Evolutionary conservation across 352 stramenopile species (phyloP).

Genomic region (Pythium brassicae): DNA sequence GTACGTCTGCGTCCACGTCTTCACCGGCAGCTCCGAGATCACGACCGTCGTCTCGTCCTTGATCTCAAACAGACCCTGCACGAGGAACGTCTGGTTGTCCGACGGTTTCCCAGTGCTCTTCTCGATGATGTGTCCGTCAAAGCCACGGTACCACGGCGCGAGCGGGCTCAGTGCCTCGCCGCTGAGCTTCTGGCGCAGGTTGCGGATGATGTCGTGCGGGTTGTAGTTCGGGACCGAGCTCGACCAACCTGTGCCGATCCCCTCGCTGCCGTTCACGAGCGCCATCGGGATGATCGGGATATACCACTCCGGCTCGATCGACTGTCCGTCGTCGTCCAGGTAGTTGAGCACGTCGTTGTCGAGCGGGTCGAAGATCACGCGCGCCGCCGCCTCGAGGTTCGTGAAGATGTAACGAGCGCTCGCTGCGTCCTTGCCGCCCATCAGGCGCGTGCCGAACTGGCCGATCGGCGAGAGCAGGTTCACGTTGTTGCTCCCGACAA

Average conservation of each 20-base stretch:
- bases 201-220: constrained; percentile 84
- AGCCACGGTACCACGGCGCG: constrained; percentile 91
- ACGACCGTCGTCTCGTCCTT: constrained; percentile 87
- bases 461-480: constrained; percentile 94
- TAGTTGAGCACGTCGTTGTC: constrained; percentile 91
- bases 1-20: constrained; percentile 96
- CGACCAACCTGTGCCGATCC: constrained; percentile 97
- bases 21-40: constrained; percentile 96
- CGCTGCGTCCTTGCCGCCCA: constrained; percentile 95
- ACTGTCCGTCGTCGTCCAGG: constrained; percentile 90
- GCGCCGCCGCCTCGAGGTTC: constrained; percentile 83
- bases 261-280: constrained; percentile 95
- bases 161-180: constrained; percentile 52
- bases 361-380: constrained; percentile 82
- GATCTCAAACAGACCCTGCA: constrained; percentile 82
- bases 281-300: constrained; percentile 96
- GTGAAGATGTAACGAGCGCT: constrained; percentile 95
- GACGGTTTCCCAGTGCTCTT: constrained; percentile 53
- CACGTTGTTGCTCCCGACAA: constrained; percentile 98
- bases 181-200: constrained; percentile 64
- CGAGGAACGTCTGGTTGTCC: constrained; percentile 70
- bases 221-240: constrained; percentile 93
- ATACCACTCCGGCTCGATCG: constrained; percentile 92
- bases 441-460: constrained; percentile 97
- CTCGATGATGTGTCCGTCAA: constrained; percentile 83